Percentiles rank a stretch among this genome's conserved stretches.
These are phyloP conservation scores for Fusarium ambrosium DNA, from an alignment of 2,329 filamentous ascomycete genomes.

Conservation along the genomic window DNA sequence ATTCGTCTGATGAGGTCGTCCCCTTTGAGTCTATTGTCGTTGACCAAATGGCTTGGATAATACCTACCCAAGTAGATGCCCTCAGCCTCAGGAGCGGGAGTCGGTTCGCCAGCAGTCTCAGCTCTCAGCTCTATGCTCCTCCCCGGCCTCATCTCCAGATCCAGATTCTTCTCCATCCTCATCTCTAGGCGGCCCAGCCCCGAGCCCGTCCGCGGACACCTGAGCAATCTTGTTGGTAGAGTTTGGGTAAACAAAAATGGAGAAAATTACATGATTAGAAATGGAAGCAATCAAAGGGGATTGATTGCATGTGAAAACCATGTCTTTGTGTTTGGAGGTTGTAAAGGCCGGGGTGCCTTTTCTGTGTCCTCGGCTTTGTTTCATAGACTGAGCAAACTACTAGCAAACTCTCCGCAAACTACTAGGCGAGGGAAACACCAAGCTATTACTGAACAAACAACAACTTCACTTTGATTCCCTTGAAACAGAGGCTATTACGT, in stretches of 20 bases:
- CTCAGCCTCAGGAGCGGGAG: neutral
- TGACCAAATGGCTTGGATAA: too few species aligned
- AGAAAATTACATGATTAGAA: neutral
- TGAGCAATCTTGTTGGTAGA: neutral
- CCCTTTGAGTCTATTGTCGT: too few species aligned
- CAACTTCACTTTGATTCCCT: neutral
- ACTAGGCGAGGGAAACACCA: neutral
- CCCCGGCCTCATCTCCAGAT: neutral
- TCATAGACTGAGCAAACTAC: neutral
- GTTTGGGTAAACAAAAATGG: neutral
- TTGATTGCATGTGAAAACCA: neutral
- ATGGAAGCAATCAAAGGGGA: neutral
- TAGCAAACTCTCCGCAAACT: neutral
- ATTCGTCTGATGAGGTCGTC: too few species aligned
- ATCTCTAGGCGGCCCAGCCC: neutral
- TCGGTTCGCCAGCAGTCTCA: neutral
- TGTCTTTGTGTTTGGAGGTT: neutral
- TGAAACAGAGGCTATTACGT: neutral
- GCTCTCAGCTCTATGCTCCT: neutral
- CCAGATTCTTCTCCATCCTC: neutral
- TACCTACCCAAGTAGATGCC: neutral
- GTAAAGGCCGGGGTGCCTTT: neutral
- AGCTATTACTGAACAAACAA: neutral
- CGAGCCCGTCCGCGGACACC: neutral
- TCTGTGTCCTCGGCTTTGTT: neutral